These are phyloP conservation scores for Pseudogymnoascus sp. DNA, from an alignment of 2,329 filamentous ascomycete species.

Conservation along the genomic window DNA sequence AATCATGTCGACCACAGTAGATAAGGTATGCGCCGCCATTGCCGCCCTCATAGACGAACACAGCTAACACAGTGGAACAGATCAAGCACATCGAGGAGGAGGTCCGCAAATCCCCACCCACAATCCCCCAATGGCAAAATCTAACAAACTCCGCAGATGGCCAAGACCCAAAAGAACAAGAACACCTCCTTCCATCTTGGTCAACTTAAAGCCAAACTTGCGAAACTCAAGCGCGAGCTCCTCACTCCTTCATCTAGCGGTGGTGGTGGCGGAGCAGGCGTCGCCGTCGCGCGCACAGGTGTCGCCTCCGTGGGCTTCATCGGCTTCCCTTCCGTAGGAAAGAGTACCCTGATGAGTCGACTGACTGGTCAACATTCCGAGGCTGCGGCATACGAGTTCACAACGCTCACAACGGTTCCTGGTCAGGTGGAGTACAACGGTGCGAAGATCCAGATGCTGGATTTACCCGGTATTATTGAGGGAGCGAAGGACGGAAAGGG, in stretches of 20 bases:
- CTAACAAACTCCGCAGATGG: slow-evolving; percentile 57
- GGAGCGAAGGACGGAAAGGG: slow-evolving; percentile 97
- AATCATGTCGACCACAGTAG: slow-evolving; percentile 92
- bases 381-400: slow-evolving; percentile 96
- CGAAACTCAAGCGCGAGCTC: slow-evolving; percentile 94
- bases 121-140: slow-evolving; percentile 18
- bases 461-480: slow-evolving; percentile 97
- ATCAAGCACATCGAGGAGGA: slow-evolving; percentile 97
- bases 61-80: slow-evolving; percentile 40
- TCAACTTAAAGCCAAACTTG: slow-evolving; percentile 95
- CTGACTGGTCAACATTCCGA: slow-evolving; percentile 96
- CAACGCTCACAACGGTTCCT: slow-evolving; percentile 92
- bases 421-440: slow-evolving; percentile 96
- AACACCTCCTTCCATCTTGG: slow-evolving; percentile 88
- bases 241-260: slow-evolving; percentile 79
- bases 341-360: slow-evolving; percentile 93
- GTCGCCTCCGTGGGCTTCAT: slow-evolving; percentile 97
- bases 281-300: slow-evolving; percentile 96
- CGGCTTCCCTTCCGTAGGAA: slow-evolving; percentile 95
- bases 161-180: slow-evolving; percentile 95
- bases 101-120: slow-evolving; percentile 46
- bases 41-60: slow-evolving; percentile 29
- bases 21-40: slow-evolving; percentile 60
- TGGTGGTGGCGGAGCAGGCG: slow-evolving; percentile 79
- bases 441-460: slow-evolving; percentile 95